phyloP scores from a whole-genome alignment of 495 filamentous ascomycete genomes.

The Xylaria nigripes region DNA sequence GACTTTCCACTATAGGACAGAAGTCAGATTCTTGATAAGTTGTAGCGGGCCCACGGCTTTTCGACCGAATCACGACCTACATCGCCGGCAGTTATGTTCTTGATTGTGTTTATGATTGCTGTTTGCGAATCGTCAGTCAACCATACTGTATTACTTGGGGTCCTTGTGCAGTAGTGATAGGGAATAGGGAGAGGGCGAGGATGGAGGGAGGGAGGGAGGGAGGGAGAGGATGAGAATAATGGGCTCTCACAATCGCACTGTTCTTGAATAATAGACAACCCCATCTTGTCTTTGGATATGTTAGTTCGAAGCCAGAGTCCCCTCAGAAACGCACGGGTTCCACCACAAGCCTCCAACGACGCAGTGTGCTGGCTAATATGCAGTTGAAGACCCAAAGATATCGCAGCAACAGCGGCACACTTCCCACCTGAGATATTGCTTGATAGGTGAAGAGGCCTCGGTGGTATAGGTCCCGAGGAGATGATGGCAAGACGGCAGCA shows the following conservation, averaged over 20 bases:
- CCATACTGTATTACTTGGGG: neutral
- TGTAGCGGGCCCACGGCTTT: neutral
- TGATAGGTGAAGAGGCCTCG: too few relatives aligned
- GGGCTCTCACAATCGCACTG: constrained; percentile 34
- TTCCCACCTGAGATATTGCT: too few relatives aligned
- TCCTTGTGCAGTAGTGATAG: too few relatives aligned
- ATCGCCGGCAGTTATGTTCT: constrained; percentile 45
- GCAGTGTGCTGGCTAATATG: neutral
- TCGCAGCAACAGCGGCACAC: neutral
- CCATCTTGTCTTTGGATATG: constrained; percentile 24
- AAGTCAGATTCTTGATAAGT: constrained; percentile 4
- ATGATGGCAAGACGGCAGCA: too few relatives aligned
- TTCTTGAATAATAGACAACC: constrained; percentile 33
- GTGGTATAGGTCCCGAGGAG: too few relatives aligned
- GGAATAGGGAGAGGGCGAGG: neutral
- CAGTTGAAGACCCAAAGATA: neutral
- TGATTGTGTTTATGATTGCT: constrained; percentile 50
- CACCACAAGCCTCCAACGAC: neutral
- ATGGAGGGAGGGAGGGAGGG: neutral
- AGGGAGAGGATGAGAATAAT: neutral
- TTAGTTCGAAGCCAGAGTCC: neutral
- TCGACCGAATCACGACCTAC: constrained; percentile 29
- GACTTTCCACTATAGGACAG: constrained; percentile 75
- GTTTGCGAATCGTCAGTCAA: constrained; percentile 8
- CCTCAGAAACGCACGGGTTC: neutral